Conservation (phyloP, 1,284 basidiomycete species). For the Irpex lacteus region DNA sequence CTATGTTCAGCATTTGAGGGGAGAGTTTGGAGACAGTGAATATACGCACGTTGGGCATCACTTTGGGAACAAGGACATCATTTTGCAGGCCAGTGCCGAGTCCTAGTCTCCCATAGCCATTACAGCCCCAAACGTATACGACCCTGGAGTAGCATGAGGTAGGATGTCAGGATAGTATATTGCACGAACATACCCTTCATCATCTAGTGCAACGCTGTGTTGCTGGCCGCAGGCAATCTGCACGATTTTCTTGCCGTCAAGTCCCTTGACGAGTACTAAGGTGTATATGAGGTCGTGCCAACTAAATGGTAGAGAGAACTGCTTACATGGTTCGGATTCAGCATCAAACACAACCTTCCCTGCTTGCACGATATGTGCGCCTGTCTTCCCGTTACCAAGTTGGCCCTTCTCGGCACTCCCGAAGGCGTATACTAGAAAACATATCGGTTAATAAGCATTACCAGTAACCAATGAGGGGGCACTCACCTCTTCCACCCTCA, state of each 20-base stretch:
- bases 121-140: slow-evolving; percentile 88
- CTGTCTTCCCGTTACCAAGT: slow-evolving; percentile 87
- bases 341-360: slow-evolving; percentile 83
- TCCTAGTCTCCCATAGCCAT: slow-evolving; percentile 78
- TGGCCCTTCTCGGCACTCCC: slow-evolving; percentile 94
- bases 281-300: not conserved
- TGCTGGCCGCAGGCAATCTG: slow-evolving; percentile 86
- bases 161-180: not conserved
- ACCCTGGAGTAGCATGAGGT: slow-evolving; percentile 35
- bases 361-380: slow-evolving; percentile 82
- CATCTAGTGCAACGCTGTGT: slow-evolving; percentile 81
- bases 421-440: slow-evolving; percentile 70
- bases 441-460: slow-evolving; percentile 3
- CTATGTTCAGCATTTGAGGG: slow-evolving; percentile 6
- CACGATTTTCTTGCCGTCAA: slow-evolving; percentile 74
- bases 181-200: slow-evolving; percentile 53
- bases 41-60: slow-evolving; percentile 64
- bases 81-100: slow-evolving; percentile 72
- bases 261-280: slow-evolving; percentile 66
- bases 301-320: slow-evolving; percentile 3
- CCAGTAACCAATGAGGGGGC: slow-evolving; percentile 11
- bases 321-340: slow-evolving; percentile 71
- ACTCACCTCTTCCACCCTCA: slow-evolving; percentile 68
- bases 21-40: not conserved
- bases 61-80: slow-evolving; percentile 73